A percentile compares a stretch with the other conserved stretches of the same genome.
Evolutionary conservation across 805 yeast genomes (phyloP).

Genomic region (Myxozyma sirexii): DNA sequence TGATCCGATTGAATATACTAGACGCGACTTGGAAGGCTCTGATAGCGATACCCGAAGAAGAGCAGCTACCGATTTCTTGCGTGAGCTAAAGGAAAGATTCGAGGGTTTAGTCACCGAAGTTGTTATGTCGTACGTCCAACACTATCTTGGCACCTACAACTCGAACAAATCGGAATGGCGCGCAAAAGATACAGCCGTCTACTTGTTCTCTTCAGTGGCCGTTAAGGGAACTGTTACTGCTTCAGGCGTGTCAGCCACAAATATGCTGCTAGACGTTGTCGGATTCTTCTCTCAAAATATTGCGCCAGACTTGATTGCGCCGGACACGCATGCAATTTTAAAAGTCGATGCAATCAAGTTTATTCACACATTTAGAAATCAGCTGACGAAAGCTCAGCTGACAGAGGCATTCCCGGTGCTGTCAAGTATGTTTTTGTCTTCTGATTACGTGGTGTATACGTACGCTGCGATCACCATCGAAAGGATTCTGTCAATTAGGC

Average conservation of each 20-base stretch:
- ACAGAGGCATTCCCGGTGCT: slow-evolving; percentile 77
- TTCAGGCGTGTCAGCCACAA: slow-evolving; percentile 85
- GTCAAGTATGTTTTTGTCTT: slow-evolving; percentile 65
- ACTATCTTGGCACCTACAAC: slow-evolving; percentile 59
- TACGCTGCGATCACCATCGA: slow-evolving; percentile 94
- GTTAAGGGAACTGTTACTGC: slow-evolving; percentile 87
- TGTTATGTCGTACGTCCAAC: slow-evolving; percentile 70
- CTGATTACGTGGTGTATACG: slow-evolving; percentile 82
- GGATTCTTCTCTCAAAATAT: slow-evolving; percentile 79
- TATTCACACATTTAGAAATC: slow-evolving; percentile 87
- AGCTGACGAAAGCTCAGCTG: slow-evolving; percentile 82
- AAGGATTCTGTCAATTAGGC: slow-evolving; percentile 75
- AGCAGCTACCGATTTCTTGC: slow-evolving; percentile 87
- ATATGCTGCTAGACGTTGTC: slow-evolving; percentile 80
- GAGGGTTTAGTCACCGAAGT: slow-evolving; percentile 73
- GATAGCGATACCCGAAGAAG: slow-evolving; percentile 91
- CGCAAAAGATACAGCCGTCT: slow-evolving; percentile 82
- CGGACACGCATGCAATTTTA: slow-evolving; percentile 68
- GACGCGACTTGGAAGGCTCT: slow-evolving; percentile 93
- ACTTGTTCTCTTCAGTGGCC: slow-evolving; percentile 84
- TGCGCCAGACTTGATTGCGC: slow-evolving; percentile 73
- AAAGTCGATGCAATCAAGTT: slow-evolving; percentile 92
- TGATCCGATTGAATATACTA: slow-evolving; percentile 90
- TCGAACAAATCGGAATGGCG: slow-evolving; percentile 64
- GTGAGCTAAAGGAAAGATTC: slow-evolving; percentile 79